Conservation (phyloP, 495 filamentous ascomycete genomes). For the Podospora comata region DNA sequence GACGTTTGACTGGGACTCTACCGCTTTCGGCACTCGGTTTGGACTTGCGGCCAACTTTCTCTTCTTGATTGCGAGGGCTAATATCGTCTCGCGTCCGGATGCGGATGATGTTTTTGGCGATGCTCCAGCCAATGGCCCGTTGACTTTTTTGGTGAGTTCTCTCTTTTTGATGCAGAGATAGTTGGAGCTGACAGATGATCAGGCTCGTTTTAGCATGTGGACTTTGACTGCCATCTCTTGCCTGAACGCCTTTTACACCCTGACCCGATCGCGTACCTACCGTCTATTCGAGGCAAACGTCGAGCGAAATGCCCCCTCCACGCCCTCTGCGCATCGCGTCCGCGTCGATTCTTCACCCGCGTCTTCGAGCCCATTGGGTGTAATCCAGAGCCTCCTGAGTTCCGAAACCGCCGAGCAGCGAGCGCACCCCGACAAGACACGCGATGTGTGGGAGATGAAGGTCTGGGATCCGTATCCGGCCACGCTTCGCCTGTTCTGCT, state of each 20-base stretch:
- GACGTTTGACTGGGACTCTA: conserved; percentile 82
- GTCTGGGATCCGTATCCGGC: conserved; percentile 92
- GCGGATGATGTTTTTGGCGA: conserved; percentile 86
- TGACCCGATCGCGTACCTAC: conserved; percentile 79
- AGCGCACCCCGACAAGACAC: conserved; percentile 75
- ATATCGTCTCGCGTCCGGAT: conserved; percentile 50
- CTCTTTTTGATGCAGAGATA: not conserved
- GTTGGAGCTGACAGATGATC: conserved; percentile 1
- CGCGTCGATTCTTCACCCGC: conserved; percentile 84
- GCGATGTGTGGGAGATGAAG: conserved; percentile 92
- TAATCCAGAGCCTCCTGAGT: conserved; percentile 63
- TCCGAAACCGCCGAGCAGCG: conserved; percentile 63
- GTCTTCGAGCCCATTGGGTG: conserved; percentile 72
- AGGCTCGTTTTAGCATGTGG: conserved; percentile 69
- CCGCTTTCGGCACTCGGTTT: conserved; percentile 67
- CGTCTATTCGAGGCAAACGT: conserved; percentile 86
- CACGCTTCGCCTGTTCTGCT: conserved; percentile 75
- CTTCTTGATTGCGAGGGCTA: conserved; percentile 80
- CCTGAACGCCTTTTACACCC: conserved; percentile 77
- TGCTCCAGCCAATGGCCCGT: conserved; percentile 56
- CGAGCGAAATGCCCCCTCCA: conserved; percentile 62
- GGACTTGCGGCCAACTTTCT: conserved; percentile 72
- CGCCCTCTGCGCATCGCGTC: conserved; percentile 85
- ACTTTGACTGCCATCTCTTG: conserved; percentile 61
- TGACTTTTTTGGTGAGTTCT: conserved; percentile 73